These are phyloP conservation scores for Kondoa malvinella DNA, from an alignment of 768 basidiomycete species.

Conservation along the genomic window DNA sequence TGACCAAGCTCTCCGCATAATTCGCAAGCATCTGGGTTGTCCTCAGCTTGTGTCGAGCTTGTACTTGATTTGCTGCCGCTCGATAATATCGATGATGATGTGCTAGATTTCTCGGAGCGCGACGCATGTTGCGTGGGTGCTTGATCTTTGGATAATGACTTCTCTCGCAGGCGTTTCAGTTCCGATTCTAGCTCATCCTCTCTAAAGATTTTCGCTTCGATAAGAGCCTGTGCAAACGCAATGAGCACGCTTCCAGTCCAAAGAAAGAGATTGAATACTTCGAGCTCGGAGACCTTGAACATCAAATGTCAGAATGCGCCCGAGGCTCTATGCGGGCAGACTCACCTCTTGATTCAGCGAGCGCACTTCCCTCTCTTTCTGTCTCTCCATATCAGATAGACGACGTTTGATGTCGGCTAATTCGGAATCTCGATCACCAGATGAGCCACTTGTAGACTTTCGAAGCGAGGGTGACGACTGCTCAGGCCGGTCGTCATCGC, in stretches of 20 bases:
- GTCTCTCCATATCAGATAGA: slow-evolving; percentile 25
- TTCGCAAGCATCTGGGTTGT: slow-evolving; percentile 8
- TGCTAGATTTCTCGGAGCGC: slow-evolving; percentile 1
- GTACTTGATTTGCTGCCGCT: background rate
- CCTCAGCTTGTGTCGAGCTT: background rate
- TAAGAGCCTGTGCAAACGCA: slow-evolving; percentile 39
- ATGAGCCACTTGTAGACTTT: background rate
- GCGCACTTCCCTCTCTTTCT: slow-evolving; percentile 42
- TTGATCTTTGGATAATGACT: background rate
- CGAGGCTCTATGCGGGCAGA: background rate
- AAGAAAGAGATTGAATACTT: slow-evolving; percentile 29
- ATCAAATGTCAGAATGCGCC: background rate
- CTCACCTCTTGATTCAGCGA: slow-evolving; percentile 60
- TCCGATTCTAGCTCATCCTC: slow-evolving; percentile 85
- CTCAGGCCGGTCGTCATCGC: background rate
- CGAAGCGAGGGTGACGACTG: slow-evolving; percentile 5
- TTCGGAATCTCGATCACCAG: background rate
- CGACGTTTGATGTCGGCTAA: no score
- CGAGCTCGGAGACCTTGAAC: slow-evolving; percentile 47
- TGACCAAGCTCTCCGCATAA: background rate
- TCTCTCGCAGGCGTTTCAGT: slow-evolving; percentile 39
- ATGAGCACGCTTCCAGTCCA: background rate
- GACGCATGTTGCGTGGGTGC: background rate
- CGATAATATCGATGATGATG: background rate
- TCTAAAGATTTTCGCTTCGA: slow-evolving; percentile 89